Evolutionary conservation across 2,329 filamentous ascomycete genomes (phyloP).

Genomic region (Exophiala sp.): DNA sequence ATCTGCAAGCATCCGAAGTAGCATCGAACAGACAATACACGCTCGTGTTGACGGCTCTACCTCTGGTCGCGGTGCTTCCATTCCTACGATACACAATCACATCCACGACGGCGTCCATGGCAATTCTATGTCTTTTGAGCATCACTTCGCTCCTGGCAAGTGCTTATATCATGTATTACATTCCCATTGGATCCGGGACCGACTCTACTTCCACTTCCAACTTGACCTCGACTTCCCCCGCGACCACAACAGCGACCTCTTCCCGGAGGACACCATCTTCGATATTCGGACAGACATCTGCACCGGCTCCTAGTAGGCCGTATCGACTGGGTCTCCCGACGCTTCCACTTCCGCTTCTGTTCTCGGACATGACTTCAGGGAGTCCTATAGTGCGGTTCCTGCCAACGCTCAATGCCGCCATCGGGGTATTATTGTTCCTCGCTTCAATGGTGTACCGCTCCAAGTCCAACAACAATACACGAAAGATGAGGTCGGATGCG

Average conservation of each 20-base stretch:
- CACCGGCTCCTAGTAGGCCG: neutral
- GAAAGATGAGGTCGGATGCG: conserved; percentile 6
- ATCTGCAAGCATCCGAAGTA: conserved; percentile 18
- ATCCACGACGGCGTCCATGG: conserved; percentile 12
- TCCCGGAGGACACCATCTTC: too few relatives aligned
- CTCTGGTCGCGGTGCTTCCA: conserved; percentile 20
- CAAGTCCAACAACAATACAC: neutral
- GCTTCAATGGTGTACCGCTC: conserved; percentile 14
- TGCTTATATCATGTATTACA: conserved; percentile 25
- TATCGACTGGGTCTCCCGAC: neutral
- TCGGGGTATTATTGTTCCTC: conserved; percentile 18
- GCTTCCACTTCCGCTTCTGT: conserved; percentile 1
- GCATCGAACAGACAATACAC: conserved; percentile 24
- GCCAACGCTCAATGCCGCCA: conserved; percentile 21
- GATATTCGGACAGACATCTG: conserved; percentile 2
- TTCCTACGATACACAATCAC: conserved; percentile 22
- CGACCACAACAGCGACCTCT: neutral
- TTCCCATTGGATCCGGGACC: conserved; percentile 2
- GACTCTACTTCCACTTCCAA: neutral
- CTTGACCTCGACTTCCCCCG: neutral
- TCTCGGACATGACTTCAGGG: conserved; percentile 5
- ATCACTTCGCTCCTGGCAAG: conserved; percentile 25
- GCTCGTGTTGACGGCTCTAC: conserved; percentile 23
- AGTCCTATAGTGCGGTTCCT: conserved; percentile 21
- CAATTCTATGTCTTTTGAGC: conserved; percentile 22